Base-by-base conservation (phyloP, 1,284 basidiomycete species). In the Trametes pubescens region DNA sequence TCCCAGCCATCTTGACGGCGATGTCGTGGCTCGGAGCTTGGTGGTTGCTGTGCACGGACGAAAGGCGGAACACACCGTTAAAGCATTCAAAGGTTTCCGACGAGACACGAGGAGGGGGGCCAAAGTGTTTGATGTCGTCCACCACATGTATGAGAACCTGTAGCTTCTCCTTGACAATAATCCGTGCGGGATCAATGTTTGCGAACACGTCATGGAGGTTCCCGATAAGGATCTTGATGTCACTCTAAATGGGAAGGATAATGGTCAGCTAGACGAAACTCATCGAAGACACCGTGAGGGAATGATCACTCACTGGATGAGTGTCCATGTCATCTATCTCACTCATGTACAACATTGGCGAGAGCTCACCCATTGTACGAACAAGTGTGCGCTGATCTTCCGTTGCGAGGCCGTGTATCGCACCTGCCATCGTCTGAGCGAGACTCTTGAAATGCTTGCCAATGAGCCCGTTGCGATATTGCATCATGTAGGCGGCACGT, bases 21-120 rank as follows among this genome's bases (percentile, higher is more conserved):
- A 80, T 81, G 59, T 82, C 76, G 16, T 68, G 73, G 52, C 78
- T 79, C 1, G 79, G 80, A 10, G 80, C 71, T 9, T 71, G 74
- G 43, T 76, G 76, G 60, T 81, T 81, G 11, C 72, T 76, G 0
- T 75, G 65, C 8, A 80, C 65, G 24, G 74, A 76, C 48, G 75
- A 78, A 3, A 72, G 35, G 0, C 76, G 73, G 57, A 82, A 81
- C 0, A 81, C 66, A 1, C 70, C 69, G 67, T 82, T 81, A 65
- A 72, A 82, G 16, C 70, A 76, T 61, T 81, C 78, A 59, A 76
- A 81, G 2, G 69, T 55, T 61, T 82, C 79, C 0, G 79, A 80
- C 3, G 74, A 71, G 46, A 68, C 74, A 0, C 73, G 49, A 0
- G 78, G 61, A 1, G 72, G 59, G 14, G 79, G 79, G 0, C 51